These are phyloP conservation scores for Colletotrichum tamarilloi DNA, from an alignment of 2,329 filamentous ascomycete genomes.

Conservation along the genomic window DNA sequence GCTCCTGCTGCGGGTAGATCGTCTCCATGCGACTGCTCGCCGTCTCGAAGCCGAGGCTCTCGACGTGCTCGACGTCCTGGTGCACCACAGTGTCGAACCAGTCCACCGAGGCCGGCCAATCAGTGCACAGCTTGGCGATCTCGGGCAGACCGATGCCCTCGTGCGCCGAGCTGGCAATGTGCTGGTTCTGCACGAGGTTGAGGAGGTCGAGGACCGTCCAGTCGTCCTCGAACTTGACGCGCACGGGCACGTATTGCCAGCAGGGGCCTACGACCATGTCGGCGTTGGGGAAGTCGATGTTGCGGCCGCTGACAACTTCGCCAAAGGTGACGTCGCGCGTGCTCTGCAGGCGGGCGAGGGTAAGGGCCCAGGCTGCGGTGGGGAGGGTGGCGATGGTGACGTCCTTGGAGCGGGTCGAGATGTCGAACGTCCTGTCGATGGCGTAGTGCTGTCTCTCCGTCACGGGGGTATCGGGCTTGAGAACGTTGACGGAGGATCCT, in stretches of 20 bases:
- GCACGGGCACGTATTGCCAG: slow-evolving; percentile 74
- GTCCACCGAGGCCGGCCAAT: slow-evolving; percentile 52
- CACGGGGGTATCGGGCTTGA: slow-evolving; percentile 52
- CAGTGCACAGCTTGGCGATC: slow-evolving; percentile 59
- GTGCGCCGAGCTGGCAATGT: slow-evolving; percentile 65
- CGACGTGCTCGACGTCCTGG: slow-evolving; percentile 71
- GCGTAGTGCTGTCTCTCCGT: slow-evolving; percentile 52
- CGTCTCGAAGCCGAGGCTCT: slow-evolving; percentile 57
- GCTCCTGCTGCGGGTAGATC: slow-evolving; percentile 67
- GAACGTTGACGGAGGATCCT: slow-evolving; percentile 60
- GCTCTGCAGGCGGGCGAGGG: slow-evolving; percentile 65
- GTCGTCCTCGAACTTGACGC: slow-evolving; percentile 62
- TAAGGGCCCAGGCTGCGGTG: slow-evolving; percentile 75
- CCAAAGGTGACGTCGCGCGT: slow-evolving; percentile 72
- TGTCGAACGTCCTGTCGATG: slow-evolving; percentile 54
- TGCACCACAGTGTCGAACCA: slow-evolving; percentile 69
- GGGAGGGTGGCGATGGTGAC: slow-evolving; percentile 73
- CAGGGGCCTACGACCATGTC: slow-evolving; percentile 72
- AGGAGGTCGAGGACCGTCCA: slow-evolving; percentile 66
- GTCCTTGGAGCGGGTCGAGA: slow-evolving; percentile 60
- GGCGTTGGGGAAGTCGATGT: slow-evolving; percentile 64
- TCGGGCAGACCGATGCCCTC: slow-evolving; percentile 66
- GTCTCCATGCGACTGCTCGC: slow-evolving; percentile 62
- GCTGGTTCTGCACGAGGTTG: slow-evolving; percentile 65
- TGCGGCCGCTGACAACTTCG: slow-evolving; percentile 73